Base-by-base conservation (phyloP, 2,329 filamentous ascomycete genomes). In the Nannizziopsis barbatae region DNA sequence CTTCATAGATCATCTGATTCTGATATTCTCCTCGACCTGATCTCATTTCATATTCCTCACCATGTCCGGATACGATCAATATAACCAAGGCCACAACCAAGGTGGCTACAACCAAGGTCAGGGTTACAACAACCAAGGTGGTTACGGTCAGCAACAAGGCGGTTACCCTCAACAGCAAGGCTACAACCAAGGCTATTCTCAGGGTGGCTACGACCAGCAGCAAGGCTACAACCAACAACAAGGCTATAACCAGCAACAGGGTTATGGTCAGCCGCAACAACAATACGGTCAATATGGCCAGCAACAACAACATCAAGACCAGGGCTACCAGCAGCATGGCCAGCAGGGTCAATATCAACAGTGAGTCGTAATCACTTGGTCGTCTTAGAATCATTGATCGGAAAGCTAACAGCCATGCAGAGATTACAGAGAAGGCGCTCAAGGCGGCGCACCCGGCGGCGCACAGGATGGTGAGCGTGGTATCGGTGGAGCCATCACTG, bases 381-480 rank as follows among this genome's bases (percentile, higher is more conserved):
- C 8, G 27, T 41, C 12, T 6, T 33, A n/a, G 15, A 36, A 27
- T 18, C 5, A 32, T 45, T 14, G 1, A 4, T 12, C 6, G 18
- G 10, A 15, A n/a, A 15, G 18, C 20, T 42, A 42, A 47, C 12
- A 15, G 14, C 5, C 1, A 39, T 12, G 12, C 15, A 27, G 17
- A 44, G 20, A 44, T 12, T 44, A 42, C 15, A 46, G 31, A 39
- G 31, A 60, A 35, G 39, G 17, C n/a, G 7, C 41, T 7, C 45
- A 47, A 17, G 45, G 38, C 15, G 45, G 38, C 31, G 62, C 61
- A 32, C 65, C 65, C 44, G 65, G 61, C 39, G 60, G 59, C 36
- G 65, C 66, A 40, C 65, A 68, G 53, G 67, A 70, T 0, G 66
- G 65, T 47, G 70, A 73, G 49, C 68, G 70, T 55, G 71, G 71